Evolutionary conservation across 2,329 filamentous ascomycete genomes (phyloP).

Genomic region (Fusarium subtropicale): DNA sequence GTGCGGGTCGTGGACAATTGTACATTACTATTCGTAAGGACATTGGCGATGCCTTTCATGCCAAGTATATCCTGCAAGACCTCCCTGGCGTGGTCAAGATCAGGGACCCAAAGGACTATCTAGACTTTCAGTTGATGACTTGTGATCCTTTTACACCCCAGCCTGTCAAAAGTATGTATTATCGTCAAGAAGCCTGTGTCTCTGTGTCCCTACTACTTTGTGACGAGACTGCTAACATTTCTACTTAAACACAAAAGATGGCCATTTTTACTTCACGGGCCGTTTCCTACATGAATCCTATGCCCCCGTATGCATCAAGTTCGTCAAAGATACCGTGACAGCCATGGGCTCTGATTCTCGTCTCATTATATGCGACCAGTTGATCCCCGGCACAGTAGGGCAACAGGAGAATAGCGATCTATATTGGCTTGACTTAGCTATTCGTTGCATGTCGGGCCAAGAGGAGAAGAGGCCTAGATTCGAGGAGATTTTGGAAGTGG

Average conservation of each 20-base stretch:
- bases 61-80: constrained; percentile 51
- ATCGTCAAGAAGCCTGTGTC: rapidly evolving
- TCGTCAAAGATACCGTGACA: constrained; percentile 48
- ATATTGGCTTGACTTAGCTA: constrained; percentile 50
- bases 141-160: constrained; percentile 38
- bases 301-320: constrained; percentile 46
- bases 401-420: constrained; percentile 43
- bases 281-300: constrained; percentile 52
- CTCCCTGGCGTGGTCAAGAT: constrained; percentile 49
- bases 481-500: constrained; percentile 48
- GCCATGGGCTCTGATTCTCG: constrained; percentile 51
- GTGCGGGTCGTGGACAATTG: constrained; percentile 50
- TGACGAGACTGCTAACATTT: not conserved
- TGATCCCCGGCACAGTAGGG: constrained; percentile 50
- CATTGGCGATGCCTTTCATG: constrained; percentile 38
- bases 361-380: constrained; percentile 51
- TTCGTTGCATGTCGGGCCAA: constrained; percentile 50
- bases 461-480: constrained; percentile 51
- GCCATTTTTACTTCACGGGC: constrained; percentile 51
- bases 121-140: constrained; percentile 46
- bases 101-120: constrained; percentile 35
- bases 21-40: constrained; percentile 48
- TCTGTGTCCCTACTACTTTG: rapidly evolving
- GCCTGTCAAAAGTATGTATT: constrained; percentile 39
- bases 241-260: constrained; percentile 36